A percentile compares a stretch with the other conserved stretches of the same genome.
These are phyloP conservation scores for Pseudogymnoascus pannorum DNA, from an alignment of 2,329 filamentous ascomycete species.

Conservation along the genomic window DNA sequence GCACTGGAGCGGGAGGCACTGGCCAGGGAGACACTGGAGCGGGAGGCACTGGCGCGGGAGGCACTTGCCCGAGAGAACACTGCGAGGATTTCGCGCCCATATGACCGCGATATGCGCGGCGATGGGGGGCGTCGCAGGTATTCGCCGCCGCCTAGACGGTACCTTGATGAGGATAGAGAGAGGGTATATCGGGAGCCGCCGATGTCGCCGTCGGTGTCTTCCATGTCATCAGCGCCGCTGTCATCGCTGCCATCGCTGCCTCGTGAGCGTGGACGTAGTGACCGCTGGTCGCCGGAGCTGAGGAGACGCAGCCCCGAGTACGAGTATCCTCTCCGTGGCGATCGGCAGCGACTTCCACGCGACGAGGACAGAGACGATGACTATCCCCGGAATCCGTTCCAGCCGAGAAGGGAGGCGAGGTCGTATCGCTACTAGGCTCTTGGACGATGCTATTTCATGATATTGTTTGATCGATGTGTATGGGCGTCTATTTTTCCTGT, in stretches of 20 bases:
- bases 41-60: too few species aligned
- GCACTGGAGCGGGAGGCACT: too few species aligned
- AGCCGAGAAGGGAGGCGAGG: not conserved
- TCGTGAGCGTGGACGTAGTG: not conserved
- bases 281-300: not conserved
- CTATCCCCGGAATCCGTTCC: not conserved
- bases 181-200: not conserved
- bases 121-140: not conserved
- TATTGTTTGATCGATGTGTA: slow-evolving; percentile 1
- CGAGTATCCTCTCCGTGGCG: not conserved
- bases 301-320: not conserved
- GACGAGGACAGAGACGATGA: not conserved
- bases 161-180: not conserved
- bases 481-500: not conserved
- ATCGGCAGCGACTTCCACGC: not conserved
- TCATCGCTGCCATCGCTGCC: not conserved
- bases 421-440: not conserved
- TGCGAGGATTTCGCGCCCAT: not conserved
- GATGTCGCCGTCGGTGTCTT: not conserved
- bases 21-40: too few species aligned
- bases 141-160: not conserved
- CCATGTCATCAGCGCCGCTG: not conserved
- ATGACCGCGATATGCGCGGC: not conserved
- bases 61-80: not conserved
- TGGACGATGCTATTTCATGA: not conserved